These are phyloP conservation scores for Thermochaetoides thermophila DNA, from an alignment of 495 filamentous ascomycete genomes.

Conservation along the genomic window DNA sequence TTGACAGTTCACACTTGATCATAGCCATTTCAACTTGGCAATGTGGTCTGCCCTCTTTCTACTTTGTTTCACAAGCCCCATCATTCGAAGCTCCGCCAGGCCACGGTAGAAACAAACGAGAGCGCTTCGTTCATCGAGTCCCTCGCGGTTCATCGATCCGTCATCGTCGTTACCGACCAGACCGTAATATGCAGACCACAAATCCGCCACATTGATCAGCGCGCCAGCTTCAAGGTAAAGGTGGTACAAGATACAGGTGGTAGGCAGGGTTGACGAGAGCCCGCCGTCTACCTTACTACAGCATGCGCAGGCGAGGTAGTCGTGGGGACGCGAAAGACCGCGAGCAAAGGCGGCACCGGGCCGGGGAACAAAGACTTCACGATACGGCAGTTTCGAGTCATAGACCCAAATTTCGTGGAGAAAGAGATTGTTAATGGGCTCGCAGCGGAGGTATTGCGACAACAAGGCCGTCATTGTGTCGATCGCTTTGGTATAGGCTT, in stretches of 20 bases:
- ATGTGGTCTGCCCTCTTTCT: slow-evolving; percentile 87
- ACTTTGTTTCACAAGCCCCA: slow-evolving; percentile 80
- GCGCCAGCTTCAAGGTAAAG: slow-evolving; percentile 81
- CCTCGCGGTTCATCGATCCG: slow-evolving; percentile 25
- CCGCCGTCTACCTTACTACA: slow-evolving; percentile 33
- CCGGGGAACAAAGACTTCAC: slow-evolving; percentile 67
- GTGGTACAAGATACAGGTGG: slow-evolving; percentile 74
- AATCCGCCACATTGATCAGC: slow-evolving; percentile 74
- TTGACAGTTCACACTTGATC: no score
- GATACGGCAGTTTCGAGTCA: slow-evolving; percentile 63
- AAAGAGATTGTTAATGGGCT: slow-evolving; percentile 47
- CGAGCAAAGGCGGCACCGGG: slow-evolving; percentile 68
- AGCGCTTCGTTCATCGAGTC: slow-evolving; percentile 33
- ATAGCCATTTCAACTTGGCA: slow-evolving; percentile 51
- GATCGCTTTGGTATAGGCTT: slow-evolving; percentile 61
- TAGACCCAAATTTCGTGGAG: slow-evolving; percentile 74
- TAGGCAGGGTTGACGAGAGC: slow-evolving; percentile 51
- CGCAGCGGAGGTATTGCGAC: slow-evolving; percentile 38
- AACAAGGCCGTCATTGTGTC: slow-evolving; percentile 45
- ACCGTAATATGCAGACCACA: slow-evolving; percentile 77
- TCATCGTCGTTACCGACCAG: slow-evolving; percentile 56
- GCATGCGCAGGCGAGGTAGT: slow-evolving; percentile 71
- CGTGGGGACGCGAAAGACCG: slow-evolving; percentile 63
- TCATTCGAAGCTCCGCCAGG: slow-evolving; percentile 64
- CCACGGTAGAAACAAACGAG: slow-evolving; percentile 68